Base-by-base conservation (phyloP, 305 asterid species). In the Fraxinus sp. region DNA sequence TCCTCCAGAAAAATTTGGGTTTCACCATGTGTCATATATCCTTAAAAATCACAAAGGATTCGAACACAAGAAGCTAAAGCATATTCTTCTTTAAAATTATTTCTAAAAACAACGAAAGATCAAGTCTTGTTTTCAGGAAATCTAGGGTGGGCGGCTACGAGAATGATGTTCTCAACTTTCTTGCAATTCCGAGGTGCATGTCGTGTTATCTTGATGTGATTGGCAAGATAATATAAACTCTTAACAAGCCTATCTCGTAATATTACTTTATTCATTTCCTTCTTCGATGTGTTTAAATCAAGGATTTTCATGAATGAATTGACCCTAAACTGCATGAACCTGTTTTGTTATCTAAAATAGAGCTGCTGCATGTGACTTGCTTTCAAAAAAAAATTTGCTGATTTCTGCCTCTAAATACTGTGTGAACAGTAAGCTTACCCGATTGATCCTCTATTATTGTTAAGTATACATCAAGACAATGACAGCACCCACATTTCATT, bases 381-480 rank as follows among this genome's bases (percentile, higher is more conserved):
- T 37, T 30, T 11, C 49, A 52, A 66, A 7, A 37, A 37, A 10
- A 32, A 7, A 24, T 3, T 35, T 74, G 55, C 72, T 10, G n/a
- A 83, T 80, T 77, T 66, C 64, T 73, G 41, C 82, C 35, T 68
- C 79, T 3, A 73, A 39, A 41, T 62, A n/a, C 44, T 74, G 81
- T 81, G 62, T 71, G 71, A 14, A 41, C 8, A 62, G 75, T 89
- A 79, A 89, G 18, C 85, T 88, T 87, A 80, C 93, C 85, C 24
- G 14, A 85, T 76, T 39, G 84, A 85, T 89, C 80, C 91, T 82
- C 72, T 73, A 44, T 80, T 74, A 80, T 82, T 86, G 81, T 44
- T 32, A 77, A 49, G 74, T 26, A 77, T 73, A 76, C 80, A 39
- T 52, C 30, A n/a, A 66, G 89, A 82, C 55, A 84, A 75, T 78